Conservation (phyloP, 768 basidiomycete genomes). For the Lactarius quietus region DNA sequence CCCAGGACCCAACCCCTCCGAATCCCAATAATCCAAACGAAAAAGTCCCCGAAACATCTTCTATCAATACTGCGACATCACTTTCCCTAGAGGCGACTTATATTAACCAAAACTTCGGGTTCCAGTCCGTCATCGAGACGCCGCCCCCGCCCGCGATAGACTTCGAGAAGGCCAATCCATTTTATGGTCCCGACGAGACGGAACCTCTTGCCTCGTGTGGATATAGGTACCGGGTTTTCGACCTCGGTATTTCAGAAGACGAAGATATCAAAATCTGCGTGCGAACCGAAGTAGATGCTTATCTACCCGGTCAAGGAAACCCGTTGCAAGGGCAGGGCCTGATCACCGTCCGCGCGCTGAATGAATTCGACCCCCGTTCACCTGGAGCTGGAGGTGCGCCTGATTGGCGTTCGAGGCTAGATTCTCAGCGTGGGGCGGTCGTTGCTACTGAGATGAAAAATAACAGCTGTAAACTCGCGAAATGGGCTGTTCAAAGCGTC, state of each 20-base stretch:
- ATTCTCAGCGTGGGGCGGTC: constrained; percentile 94
- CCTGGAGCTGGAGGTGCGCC: constrained; percentile 91
- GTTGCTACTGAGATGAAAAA: constrained; percentile 99
- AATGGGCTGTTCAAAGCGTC: constrained; percentile 95
- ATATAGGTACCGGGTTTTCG: constrained; percentile 94
- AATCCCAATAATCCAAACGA: constrained; percentile 77
- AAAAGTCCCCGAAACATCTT: constrained; percentile 69
- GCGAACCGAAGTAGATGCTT: constrained; percentile 95
- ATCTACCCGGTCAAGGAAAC: constrained; percentile 56
- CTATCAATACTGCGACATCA: constrained; percentile 91
- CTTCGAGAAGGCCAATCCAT: constrained; percentile 88
- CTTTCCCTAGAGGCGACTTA: constrained; percentile 97
- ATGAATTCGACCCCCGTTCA: constrained; percentile 92
- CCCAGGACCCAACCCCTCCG: constrained; percentile 73
- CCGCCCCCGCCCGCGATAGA: constrained; percentile 60
- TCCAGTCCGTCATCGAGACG: constrained; percentile 86
- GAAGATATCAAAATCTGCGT: constrained; percentile 90
- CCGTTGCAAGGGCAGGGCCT: constrained; percentile 69
- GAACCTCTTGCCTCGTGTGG: constrained; percentile 95
- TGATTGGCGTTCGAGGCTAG: constrained; percentile 98
- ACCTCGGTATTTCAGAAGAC: constrained; percentile 85
- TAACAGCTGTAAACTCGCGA: constrained; percentile 95
- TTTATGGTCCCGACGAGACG: constrained; percentile 90
- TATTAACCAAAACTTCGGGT: constrained; percentile 98
- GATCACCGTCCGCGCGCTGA: constrained; percentile 90